phyloP scores from a whole-genome alignment of 2,329 filamentous ascomycete genomes.

The Aspergillus sp. region DNA sequence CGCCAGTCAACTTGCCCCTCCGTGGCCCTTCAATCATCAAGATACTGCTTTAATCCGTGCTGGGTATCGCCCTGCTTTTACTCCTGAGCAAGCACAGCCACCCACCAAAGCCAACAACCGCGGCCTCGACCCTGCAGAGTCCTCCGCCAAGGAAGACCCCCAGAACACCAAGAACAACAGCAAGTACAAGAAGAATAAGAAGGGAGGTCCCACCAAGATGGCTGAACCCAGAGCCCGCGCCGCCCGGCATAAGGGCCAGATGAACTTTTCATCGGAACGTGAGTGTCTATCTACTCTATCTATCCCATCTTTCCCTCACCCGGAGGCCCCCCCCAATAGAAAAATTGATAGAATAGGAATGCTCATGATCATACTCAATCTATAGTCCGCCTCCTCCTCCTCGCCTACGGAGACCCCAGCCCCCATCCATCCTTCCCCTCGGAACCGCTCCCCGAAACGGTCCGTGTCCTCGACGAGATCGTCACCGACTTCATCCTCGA shows the following conservation, averaged over 20 bases:
- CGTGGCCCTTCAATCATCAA: slow-evolving; percentile 22
- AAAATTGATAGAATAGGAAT: neutral
- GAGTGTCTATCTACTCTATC: slow-evolving; percentile 30
- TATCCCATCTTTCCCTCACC: no score
- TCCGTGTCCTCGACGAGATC: slow-evolving; percentile 89
- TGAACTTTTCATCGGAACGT: slow-evolving; percentile 76
- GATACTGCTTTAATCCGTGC: slow-evolving; percentile 23
- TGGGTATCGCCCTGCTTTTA: slow-evolving; percentile 24
- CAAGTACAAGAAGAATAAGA: slow-evolving; percentile 5
- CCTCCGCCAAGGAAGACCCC: neutral
- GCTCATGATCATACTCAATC: neutral
- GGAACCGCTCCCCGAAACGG: slow-evolving; percentile 76
- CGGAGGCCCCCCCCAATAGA: no score
- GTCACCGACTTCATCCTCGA: slow-evolving; percentile 96
- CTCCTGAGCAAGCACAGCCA: neutral
- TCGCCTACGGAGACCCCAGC: slow-evolving; percentile 46
- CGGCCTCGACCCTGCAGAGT: no score
- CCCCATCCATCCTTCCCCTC: slow-evolving; percentile 65
- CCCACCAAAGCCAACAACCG: no score
- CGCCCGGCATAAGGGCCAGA: slow-evolving; percentile 77
- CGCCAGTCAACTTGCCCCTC: slow-evolving; percentile 14
- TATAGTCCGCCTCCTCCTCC: slow-evolving; percentile 43
- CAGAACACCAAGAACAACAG: slow-evolving; percentile 1
- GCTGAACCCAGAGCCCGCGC: slow-evolving; percentile 77
- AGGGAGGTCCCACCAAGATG: slow-evolving; percentile 30